Evolutionary conservation across 2,329 filamentous ascomycete species (phyloP).

Genomic region (Penicillium paneum): DNA sequence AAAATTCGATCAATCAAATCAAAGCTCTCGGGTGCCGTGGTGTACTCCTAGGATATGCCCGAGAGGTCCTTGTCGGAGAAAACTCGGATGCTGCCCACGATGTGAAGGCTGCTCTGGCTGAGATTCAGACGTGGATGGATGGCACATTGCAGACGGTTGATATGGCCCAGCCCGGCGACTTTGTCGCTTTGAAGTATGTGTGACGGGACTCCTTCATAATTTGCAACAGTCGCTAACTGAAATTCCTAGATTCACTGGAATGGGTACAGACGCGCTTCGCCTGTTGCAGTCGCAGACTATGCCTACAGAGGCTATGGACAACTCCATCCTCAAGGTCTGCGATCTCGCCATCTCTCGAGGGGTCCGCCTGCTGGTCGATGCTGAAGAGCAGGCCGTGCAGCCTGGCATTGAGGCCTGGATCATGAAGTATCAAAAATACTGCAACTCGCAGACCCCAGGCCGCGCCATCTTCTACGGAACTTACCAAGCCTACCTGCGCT

Average conservation of each 20-base stretch:
- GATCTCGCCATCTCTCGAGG: conserved; percentile 42
- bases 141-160: conserved; percentile 54
- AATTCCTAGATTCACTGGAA: conserved; percentile 42
- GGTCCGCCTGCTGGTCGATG: conserved; percentile 51
- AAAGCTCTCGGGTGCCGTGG: conserved; percentile 52
- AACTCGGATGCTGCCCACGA: conserved; percentile 29
- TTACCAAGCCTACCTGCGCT: conserved; percentile 54
- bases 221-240: no score
- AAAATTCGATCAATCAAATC: conserved; percentile 45
- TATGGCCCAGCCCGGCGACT: conserved; percentile 52
- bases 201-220: no score
- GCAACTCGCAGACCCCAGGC: conserved; percentile 47
- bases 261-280: conserved; percentile 44
- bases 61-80: conserved; percentile 53
- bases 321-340: conserved; percentile 46
- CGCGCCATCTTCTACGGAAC: conserved; percentile 55
- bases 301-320: conserved; percentile 42
- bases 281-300: conserved; percentile 39
- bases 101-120: conserved; percentile 31
- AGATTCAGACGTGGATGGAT: conserved; percentile 48
- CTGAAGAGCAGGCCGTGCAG: conserved; percentile 54
- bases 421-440: conserved; percentile 52
- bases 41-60: conserved; percentile 54
- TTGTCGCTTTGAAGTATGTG: conserved; percentile 47
- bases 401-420: conserved; percentile 53